phyloP scores from a whole-genome alignment of 257 asterid genomes.

The Prunella vulgaris region DNA sequence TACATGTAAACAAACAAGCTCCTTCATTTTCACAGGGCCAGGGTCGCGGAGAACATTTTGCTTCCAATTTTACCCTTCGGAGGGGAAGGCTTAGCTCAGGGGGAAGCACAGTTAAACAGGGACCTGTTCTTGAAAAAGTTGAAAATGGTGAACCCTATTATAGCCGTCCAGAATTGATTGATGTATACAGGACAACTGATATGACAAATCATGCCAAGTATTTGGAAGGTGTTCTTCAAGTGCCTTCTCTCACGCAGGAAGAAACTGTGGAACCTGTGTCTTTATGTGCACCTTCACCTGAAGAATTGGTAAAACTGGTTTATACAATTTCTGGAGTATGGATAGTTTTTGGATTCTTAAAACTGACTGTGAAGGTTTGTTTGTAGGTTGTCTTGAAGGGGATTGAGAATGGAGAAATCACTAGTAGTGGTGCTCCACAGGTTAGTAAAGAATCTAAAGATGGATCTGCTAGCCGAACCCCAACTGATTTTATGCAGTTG shows the following conservation, averaged over 20 bases:
- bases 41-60: conserved; percentile 69
- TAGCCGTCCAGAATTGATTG: conserved; percentile 65
- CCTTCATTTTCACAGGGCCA: conserved; percentile 64
- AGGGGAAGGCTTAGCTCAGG: conserved; percentile 56
- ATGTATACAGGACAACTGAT: conserved; percentile 61
- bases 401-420: conserved; percentile 81
- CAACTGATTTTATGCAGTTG: conserved; percentile 57
- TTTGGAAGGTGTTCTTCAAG: conserved; percentile 43
- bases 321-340: no score
- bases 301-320: conserved; percentile 61
- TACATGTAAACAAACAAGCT: conserved; percentile 40
- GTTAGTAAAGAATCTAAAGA: conserved; percentile 75
- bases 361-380: conserved; percentile 11
- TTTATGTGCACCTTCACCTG: conserved; percentile 56
- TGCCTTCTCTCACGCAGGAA: conserved; percentile 77
- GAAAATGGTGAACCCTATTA: conserved; percentile 45
- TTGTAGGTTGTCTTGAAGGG: conserved; percentile 73
- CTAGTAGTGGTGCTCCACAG: conserved; percentile 84
- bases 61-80: conserved; percentile 49
- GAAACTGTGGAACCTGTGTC: conserved; percentile 74
- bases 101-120: conserved; percentile 39
- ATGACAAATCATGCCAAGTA: conserved; percentile 36
- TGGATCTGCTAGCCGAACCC: conserved; percentile 56
- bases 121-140: conserved; percentile 46
- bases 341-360: neutral